Evolutionary conservation across 192 early-diverging fungal species (phyloP), one percentile per base, ranked within the genome.

Genomic region (Coemansia sp.): DNA sequence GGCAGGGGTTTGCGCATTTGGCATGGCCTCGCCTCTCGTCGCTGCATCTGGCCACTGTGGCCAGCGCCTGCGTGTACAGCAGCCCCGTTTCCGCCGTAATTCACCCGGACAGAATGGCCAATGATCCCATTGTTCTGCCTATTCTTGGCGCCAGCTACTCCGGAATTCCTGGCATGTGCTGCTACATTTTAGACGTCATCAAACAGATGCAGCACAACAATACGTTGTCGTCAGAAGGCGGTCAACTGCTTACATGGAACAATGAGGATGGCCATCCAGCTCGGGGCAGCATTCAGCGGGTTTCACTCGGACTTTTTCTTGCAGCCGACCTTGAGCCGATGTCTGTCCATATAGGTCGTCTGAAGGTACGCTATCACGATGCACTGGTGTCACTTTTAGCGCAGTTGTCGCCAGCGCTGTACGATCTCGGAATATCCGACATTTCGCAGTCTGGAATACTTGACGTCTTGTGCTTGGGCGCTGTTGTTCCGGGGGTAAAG

Each of bases 251-350:
- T 52, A 14, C 23, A 9, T 52, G 20, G 49, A 52, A 52, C 49
- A 52, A 52, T 52, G 49, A 52, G 23, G 9, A 25, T 52, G 49
- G 49, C 25, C 49, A 52, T 25, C 49, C 20, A 22, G 49, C 49
- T 11, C 49, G 25, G 6, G 23, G 23, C 15, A 25, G 49, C 20
- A 52, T 52, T 13, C 23, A 3, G 3, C 49, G 49, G 49, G 23
- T 52, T 25, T 52, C 49, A 9, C 49, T 52, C 22, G 49, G 22
- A 7, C 13, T 52, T 52, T 8, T 20, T 10, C 10, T 25, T 11
- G 49, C 49, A 22, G 9, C 23, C 49, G 23, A 52, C 9, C 9
- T 25, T 22, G 23, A 25, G 4, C 42, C 42, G 42, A 0, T 13
- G 42, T 1, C 42, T 9, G 23, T 52, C 13, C 49, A 52, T 9